These are phyloP conservation scores for Alnus rubra DNA, from an alignment of 306 rosid species.

Conservation along the genomic window DNA sequence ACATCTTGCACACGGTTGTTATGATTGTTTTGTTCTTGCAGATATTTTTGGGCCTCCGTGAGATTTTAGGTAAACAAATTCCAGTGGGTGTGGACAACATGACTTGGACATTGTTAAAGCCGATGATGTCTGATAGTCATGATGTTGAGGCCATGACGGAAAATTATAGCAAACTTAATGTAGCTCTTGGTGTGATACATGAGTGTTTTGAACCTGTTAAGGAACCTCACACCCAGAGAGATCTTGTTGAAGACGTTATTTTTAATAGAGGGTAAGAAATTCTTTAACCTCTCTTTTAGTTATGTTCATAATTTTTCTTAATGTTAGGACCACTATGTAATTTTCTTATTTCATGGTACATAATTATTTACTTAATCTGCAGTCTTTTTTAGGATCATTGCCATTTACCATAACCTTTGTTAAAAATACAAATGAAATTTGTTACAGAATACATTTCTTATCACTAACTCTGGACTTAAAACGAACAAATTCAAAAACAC, in stretches of 20 bases:
- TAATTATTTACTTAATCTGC: background rate
- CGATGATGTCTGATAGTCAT: slow-evolving; percentile 25
- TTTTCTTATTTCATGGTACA: background rate
- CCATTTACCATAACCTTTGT: background rate
- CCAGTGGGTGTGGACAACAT: slow-evolving; percentile 52
- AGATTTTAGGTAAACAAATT: slow-evolving; percentile 52
- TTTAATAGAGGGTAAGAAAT: slow-evolving; percentile 66
- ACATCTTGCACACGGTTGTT: background rate
- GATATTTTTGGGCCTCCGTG: slow-evolving; percentile 56
- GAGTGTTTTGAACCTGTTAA: slow-evolving; percentile 87
- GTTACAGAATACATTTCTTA: too few species aligned
- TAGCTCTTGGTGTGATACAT: slow-evolving; percentile 80
- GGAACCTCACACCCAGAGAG: slow-evolving; percentile 56
- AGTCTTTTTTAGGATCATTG: background rate
- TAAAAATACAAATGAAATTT: background rate
- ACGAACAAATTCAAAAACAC: too few species aligned
- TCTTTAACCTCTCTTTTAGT: slow-evolving; percentile 17
- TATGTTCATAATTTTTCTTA: slow-evolving; percentile 22
- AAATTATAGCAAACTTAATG: slow-evolving; percentile 63
- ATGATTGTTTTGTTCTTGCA: slow-evolving; percentile 43
- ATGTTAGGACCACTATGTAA: background rate
- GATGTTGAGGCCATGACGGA: slow-evolving; percentile 41
- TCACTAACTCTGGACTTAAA: too few species aligned
- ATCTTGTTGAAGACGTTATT: slow-evolving; percentile 69
- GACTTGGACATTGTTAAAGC: slow-evolving; percentile 75